Percentiles rank a stretch among this genome's conserved stretches.
phyloP scores from a whole-genome alignment of 2,329 filamentous ascomycete genomes.

The Botrytis cinerea region DNA sequence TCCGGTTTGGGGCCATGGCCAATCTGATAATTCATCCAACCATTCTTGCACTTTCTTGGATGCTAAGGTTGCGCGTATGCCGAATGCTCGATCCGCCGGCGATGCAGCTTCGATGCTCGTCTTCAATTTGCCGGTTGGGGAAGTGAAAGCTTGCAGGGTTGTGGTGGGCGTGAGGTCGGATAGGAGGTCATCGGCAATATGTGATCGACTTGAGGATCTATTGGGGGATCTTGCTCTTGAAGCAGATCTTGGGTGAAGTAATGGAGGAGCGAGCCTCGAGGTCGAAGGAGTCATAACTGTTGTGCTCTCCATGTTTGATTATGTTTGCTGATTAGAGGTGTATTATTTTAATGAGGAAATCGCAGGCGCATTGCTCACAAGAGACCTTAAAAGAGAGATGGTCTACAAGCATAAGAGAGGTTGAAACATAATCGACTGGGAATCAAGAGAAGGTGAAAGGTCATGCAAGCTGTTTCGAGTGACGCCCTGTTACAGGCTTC shows the following conservation, averaged over 20 bases:
- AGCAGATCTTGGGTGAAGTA: slow-evolving; percentile 29
- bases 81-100: slow-evolving; percentile 68
- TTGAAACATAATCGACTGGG: slow-evolving; percentile 16
- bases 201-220: slow-evolving; percentile 31
- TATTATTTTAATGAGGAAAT: slow-evolving; percentile 15
- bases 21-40: slow-evolving; percentile 67
- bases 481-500: slow-evolving; percentile 23
- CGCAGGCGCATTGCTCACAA: slow-evolving; percentile 31
- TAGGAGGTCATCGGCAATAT: slow-evolving; percentile 58
- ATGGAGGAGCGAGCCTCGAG: slow-evolving; percentile 32
- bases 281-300: slow-evolving; percentile 30
- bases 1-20: slow-evolving; percentile 56
- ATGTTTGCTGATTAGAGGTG: slow-evolving; percentile 3
- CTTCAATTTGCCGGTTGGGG: slow-evolving; percentile 54
- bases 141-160: slow-evolving; percentile 61
- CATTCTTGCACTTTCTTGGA: slow-evolving; percentile 72
- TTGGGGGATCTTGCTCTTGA: slow-evolving; percentile 33
- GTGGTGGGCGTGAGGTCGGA: slow-evolving; percentile 61
- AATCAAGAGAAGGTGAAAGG: slow-evolving; percentile 15
- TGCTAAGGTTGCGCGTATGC: slow-evolving; percentile 67
- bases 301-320: slow-evolving; percentile 33
- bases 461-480: slow-evolving; percentile 23
- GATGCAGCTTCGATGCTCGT: slow-evolving; percentile 64
- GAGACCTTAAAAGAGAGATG: slow-evolving; percentile 24
- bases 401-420: slow-evolving; percentile 7